phyloP scores from a whole-genome alignment of 2,329 filamentous ascomycete species.

The Phyllosticta citribraziliensis region DNA sequence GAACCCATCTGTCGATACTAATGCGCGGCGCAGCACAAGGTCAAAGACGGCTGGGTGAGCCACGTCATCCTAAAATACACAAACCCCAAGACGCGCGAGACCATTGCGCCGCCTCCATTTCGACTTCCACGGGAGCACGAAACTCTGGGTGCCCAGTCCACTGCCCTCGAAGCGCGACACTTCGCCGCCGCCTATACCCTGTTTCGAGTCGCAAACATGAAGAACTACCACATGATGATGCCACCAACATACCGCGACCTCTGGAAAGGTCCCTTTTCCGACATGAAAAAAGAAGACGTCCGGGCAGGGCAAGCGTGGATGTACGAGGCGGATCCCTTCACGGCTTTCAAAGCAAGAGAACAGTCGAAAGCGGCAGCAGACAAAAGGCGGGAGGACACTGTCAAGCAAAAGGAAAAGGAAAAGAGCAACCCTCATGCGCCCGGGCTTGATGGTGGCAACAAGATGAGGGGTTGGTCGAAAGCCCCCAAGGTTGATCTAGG shows the following conservation, averaged over 20 bases:
- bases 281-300: slow-evolving; percentile 70
- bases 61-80: slow-evolving; percentile 65
- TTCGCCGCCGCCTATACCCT: slow-evolving; percentile 87
- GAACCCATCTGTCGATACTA: slow-evolving; percentile 3
- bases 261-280: slow-evolving; percentile 81
- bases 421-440: slow-evolving; percentile 19
- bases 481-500: slow-evolving; percentile 93
- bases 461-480: slow-evolving; percentile 68
- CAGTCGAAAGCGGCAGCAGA: slow-evolving; percentile 65
- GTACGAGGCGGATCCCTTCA: slow-evolving; percentile 93
- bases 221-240: slow-evolving; percentile 89
- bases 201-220: slow-evolving; percentile 88
- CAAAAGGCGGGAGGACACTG: slow-evolving; percentile 64
- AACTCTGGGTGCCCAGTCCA: slow-evolving; percentile 64
- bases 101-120: slow-evolving; percentile 67
- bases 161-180: slow-evolving; percentile 82
- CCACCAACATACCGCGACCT: slow-evolving; percentile 81
- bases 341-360: slow-evolving; percentile 66
- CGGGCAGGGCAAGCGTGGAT: slow-evolving; percentile 72
- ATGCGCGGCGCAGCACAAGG: slow-evolving; percentile 44
- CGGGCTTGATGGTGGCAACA: slow-evolving; percentile 21
- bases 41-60: slow-evolving; percentile 64
- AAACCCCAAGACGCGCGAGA: slow-evolving; percentile 75
- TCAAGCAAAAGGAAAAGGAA: slow-evolving; percentile 54
- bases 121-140: slow-evolving; percentile 68